These are phyloP conservation scores for Coniochaeta hoffmannii DNA, from an alignment of 2,329 filamentous ascomycete genomes.

Conservation along the genomic window DNA sequence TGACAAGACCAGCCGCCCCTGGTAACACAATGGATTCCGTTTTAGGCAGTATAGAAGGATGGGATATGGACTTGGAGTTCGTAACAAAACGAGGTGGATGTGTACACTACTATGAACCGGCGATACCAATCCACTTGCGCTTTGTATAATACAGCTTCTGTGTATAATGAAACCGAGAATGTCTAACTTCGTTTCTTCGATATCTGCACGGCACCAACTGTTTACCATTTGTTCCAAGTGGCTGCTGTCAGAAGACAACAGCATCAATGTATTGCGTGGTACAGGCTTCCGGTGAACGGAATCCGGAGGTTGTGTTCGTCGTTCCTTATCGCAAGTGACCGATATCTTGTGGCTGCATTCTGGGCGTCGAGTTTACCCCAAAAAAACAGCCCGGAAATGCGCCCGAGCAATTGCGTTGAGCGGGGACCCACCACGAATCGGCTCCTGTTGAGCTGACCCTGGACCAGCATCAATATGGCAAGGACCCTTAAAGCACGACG, in stretches of 20 bases:
- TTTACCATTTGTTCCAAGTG: not conserved
- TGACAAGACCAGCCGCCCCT: not conserved
- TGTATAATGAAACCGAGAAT: not conserved
- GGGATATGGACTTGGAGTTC: constrained; percentile 2
- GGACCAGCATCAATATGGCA: not conserved
- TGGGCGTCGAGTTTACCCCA: not conserved
- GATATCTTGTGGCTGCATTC: not conserved
- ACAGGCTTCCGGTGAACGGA: too few species aligned
- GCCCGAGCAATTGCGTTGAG: constrained; percentile 1
- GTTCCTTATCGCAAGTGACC: not conserved
- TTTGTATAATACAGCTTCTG: constrained; percentile 1
- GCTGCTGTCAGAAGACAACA: too few species aligned
- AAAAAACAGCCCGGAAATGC: not conserved
- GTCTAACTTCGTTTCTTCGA: not conserved
- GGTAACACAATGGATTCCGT: not conserved
- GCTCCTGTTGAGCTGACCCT: constrained; percentile 1
- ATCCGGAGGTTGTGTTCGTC: too few species aligned
- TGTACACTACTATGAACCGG: not conserved
- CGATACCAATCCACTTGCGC: constrained; percentile 3
- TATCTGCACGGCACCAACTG: not conserved
- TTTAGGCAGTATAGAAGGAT: not conserved
- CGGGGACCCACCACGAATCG: not conserved
- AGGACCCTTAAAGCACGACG: not conserved
- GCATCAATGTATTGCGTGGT: too few species aligned
- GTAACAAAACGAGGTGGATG: not conserved